Evolutionary conservation across 2,329 filamentous ascomycete species (phyloP).

Genomic region (Colletotrichum sp.): DNA sequence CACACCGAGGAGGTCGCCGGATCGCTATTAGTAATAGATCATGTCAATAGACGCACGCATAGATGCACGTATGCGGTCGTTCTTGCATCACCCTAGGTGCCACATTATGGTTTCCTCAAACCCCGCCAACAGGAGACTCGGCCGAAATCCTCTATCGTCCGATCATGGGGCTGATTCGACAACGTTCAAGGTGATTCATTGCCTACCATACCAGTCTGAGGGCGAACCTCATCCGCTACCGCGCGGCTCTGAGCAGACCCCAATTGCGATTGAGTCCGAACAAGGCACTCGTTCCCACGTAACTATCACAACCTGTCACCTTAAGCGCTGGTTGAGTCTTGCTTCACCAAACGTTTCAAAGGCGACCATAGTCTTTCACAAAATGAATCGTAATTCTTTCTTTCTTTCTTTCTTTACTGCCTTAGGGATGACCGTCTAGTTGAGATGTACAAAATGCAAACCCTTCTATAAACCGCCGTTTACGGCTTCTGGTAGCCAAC

Average conservation of each 20-base stretch:
- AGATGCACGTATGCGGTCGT: neutral
- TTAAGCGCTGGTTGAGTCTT: neutral
- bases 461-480: neutral
- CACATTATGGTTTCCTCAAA: neutral
- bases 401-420: neutral
- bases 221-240: neutral
- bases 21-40: neutral
- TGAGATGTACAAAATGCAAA: neutral
- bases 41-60: neutral
- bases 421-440: neutral
- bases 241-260: neutral
- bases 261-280: neutral
- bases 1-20: neutral
- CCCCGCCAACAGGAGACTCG: neutral
- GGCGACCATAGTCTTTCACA: neutral
- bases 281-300: neutral
- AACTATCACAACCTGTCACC: neutral
- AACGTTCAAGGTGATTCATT: neutral
- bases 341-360: neutral
- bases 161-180: neutral
- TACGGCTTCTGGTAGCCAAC: slow-evolving; percentile 66
- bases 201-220: neutral
- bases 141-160: neutral
- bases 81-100: neutral
- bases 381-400: neutral